Evolutionary conservation across 345 rosid genomes (phyloP).

Genomic region (Brassica cretica): DNA sequence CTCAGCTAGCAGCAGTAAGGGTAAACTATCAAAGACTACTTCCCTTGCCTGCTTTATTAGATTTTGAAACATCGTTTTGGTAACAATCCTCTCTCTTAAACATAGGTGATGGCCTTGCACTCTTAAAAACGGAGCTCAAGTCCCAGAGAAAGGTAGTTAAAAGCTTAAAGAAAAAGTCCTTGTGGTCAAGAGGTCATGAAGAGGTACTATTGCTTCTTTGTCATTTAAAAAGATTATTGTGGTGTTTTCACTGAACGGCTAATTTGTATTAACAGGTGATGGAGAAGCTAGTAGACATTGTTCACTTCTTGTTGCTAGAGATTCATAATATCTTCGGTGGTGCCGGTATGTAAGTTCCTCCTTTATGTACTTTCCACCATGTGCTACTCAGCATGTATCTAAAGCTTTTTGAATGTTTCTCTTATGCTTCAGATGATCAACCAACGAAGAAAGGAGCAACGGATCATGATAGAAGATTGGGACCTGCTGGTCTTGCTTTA

Average conservation of each 20-base stretch:
- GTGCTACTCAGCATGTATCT: constrained; percentile 9
- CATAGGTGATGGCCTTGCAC: constrained; percentile 58
- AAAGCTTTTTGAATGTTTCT: constrained; percentile 4
- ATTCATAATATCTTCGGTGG: constrained; percentile 69
- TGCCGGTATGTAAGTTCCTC: constrained; percentile 60
- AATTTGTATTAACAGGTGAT: constrained; percentile 58
- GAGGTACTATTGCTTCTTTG: constrained; percentile 49
- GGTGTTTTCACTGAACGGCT: neutral
- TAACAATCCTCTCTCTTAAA: constrained; percentile 8
- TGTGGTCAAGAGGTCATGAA: constrained; percentile 86
- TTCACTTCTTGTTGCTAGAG: constrained; percentile 78
- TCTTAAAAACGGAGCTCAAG: constrained; percentile 72
- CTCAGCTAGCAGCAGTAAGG: constrained; percentile 53
- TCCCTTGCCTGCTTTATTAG: constrained; percentile 10
- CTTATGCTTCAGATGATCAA: constrained; percentile 36
- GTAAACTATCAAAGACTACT: constrained; percentile 29
- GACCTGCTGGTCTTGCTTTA: constrained; percentile 82
- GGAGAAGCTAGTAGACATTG: constrained; percentile 96
- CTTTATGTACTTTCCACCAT: constrained; percentile 29
- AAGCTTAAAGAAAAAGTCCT: constrained; percentile 76
- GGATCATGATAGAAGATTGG: constrained; percentile 54
- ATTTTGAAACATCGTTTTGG: constrained; percentile 4
- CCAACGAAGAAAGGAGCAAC: constrained; percentile 34
- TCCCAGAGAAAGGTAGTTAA: constrained; percentile 75
- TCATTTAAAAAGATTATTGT: neutral